Percentiles rank a stretch among this genome's conserved stretches.
These are phyloP conservation scores for Botrytis fragariae DNA, from an alignment of 2,329 filamentous ascomycete species.

Conservation along the genomic window DNA sequence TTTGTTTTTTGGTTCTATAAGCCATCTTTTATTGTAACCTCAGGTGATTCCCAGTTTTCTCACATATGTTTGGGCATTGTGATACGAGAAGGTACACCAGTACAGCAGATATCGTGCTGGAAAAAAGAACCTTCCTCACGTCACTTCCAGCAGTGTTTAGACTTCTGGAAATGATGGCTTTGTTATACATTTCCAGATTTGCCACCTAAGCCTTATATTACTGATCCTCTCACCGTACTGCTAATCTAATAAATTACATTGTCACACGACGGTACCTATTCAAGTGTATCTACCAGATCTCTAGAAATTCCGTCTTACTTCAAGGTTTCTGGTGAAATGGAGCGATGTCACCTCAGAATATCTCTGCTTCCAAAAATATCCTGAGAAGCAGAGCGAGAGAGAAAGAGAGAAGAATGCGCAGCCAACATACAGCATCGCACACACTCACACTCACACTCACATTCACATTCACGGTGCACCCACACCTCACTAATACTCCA, in stretches of 20 bases:
- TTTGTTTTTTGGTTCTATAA: neutral
- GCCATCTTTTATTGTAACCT: neutral
- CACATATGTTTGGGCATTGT: neutral
- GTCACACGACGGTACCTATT: neutral
- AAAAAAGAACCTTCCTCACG: neutral
- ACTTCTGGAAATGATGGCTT: neutral
- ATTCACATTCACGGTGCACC: neutral
- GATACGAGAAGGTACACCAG: neutral
- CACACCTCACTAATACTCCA: neutral
- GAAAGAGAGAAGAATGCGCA: conserved; percentile 10
- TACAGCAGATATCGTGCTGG: neutral
- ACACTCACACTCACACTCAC: neutral
- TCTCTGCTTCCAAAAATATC: conserved; percentile 15
- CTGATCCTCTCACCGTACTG: neutral
- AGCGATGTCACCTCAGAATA: conserved; percentile 17
- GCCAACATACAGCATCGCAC: neutral
- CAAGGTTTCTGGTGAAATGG: neutral
- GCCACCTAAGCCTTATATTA: neutral
- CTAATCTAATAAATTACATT: neutral
- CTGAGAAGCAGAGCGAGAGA: neutral
- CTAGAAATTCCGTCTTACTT: conserved; percentile 1
- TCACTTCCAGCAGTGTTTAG: neutral
- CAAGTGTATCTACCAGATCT: neutral
- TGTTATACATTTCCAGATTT: neutral
- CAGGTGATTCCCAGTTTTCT: neutral